Evolutionary conservation across 78 protist species (phyloP), one percentile per base, ranked within the genome.

Genomic region (Dictyostelium firmibasis): DNA sequence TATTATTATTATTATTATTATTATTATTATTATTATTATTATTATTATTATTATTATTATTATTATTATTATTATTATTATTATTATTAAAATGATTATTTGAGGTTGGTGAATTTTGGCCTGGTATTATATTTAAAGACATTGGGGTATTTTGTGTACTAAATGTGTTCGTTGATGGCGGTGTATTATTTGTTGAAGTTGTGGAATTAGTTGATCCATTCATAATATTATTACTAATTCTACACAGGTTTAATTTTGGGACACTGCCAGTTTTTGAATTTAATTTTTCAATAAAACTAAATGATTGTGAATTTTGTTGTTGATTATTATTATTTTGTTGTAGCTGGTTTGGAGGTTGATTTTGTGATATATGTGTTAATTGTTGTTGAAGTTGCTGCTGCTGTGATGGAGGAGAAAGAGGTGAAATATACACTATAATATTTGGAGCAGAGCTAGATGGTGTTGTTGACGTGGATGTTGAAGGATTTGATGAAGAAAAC

Each of bases 211-310:
- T 81, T 38, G 29, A 44, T 29, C 41, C 43, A 50, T 43, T n/a
- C 38, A n/a, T 57, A 81, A 18, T 64, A 44, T 60, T 60, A 83
- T 60, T 83, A 83, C 41, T 64, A 57, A 83, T 35, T 33, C 43
- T 83, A 38, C 43, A 38, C 16, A 86, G 31, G 77, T 86, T 86
- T 50, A 86, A 76, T 86, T 78, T 75, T 76, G 92, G 92, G 38
- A 86, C 78, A 35, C 41, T 31, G 38, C 47, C 33, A 70, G 62
- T 84, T 84, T 64, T 60, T 29, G 41, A 70, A 70, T 70, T 70
- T 70, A 70, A 31, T 31, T 70, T 70, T 31, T 70, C 77, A 31
- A 70, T 70, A 70, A 70, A 70, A 70, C 67, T 27, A 23, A 11
- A 16, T 25, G 29, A 20, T 78, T 83, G 70, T 83, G 44, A 3